A percentile compares a stretch with the other conserved stretches of the same genome.
phyloP scores from a whole-genome alignment of 495 filamentous ascomycete species.

The Stereocaulon alpinum region DNA sequence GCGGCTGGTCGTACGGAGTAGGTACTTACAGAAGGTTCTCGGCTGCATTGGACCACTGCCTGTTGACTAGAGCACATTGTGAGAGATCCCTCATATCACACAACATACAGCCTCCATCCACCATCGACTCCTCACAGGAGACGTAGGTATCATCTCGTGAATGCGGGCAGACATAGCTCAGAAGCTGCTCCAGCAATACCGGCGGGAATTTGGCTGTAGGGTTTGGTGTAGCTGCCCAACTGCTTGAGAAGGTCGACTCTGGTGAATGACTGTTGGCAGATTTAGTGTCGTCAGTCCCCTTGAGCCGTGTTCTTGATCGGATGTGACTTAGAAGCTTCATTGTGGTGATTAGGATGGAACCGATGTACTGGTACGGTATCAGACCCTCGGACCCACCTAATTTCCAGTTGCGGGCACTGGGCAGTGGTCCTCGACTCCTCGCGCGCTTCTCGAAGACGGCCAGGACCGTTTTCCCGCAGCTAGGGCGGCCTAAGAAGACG shows the following conservation, averaged over 20 bases:
- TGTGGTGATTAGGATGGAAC: not conserved
- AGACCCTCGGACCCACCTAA: not conserved
- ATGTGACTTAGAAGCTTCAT: slow-evolving; percentile 41
- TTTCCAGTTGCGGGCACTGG: no score
- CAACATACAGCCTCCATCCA: slow-evolving; percentile 83
- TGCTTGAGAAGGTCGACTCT: not conserved
- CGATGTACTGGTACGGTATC: slow-evolving; percentile 1
- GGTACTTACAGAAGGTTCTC: slow-evolving; percentile 49
- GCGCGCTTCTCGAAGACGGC: no score
- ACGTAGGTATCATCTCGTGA: slow-evolving; percentile 63
- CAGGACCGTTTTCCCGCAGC: no score
- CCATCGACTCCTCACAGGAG: slow-evolving; percentile 69
- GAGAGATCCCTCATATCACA: slow-evolving; percentile 91
- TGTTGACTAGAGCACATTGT: slow-evolving; percentile 61
- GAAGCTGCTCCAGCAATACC: slow-evolving; percentile 59
- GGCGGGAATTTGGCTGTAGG: slow-evolving; percentile 46
- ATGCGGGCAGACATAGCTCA: slow-evolving; percentile 78
- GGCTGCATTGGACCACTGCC: slow-evolving; percentile 54
- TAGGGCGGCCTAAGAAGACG: no score
- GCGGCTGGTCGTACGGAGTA: not conserved
- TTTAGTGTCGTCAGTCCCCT: slow-evolving; percentile 19
- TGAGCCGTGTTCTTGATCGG: slow-evolving; percentile 30
- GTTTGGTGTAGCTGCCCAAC: slow-evolving; percentile 25
- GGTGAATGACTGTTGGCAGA: not conserved
- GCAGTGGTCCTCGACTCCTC: no score